Conservation (phyloP, 257 asterid species). For the Fraxinus americana region DNA sequence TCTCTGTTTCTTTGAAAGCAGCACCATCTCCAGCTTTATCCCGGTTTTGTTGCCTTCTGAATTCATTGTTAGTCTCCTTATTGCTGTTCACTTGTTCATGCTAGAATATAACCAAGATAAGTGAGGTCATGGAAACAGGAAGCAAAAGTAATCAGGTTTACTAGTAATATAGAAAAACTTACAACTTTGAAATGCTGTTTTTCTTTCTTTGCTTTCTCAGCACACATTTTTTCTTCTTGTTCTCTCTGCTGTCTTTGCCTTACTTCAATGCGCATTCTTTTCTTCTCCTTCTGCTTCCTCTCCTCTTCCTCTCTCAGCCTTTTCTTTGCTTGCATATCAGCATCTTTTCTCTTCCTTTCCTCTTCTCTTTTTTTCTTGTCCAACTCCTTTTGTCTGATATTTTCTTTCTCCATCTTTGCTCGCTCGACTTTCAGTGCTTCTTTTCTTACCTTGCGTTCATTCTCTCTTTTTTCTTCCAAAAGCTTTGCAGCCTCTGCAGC, state of each 20-base stretch:
- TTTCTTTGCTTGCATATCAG: slow-evolving; percentile 62
- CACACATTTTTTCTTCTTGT: slow-evolving; percentile 55
- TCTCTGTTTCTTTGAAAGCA: slow-evolving; percentile 43
- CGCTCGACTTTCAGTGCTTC: slow-evolving; percentile 85
- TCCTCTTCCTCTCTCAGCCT: slow-evolving; percentile 83
- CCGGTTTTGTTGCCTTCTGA: slow-evolving; percentile 39
- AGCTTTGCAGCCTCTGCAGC: slow-evolving; percentile 96
- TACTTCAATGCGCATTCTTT: slow-evolving; percentile 65
- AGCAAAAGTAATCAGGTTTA: slow-evolving; percentile 18
- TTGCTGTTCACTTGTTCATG: slow-evolving; percentile 47
- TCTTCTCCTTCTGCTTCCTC: slow-evolving; percentile 71
- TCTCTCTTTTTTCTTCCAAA: slow-evolving; percentile 63
- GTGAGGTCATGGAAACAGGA: slow-evolving; percentile 28
- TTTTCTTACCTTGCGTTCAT: slow-evolving; percentile 77
- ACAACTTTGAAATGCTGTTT: slow-evolving; percentile 41
- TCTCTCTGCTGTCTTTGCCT: slow-evolving; percentile 57
- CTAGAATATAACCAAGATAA: slow-evolving; percentile 41
- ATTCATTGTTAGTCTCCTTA: slow-evolving; percentile 42
- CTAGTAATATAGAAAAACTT: slow-evolving; percentile 17
- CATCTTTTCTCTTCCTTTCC: slow-evolving; percentile 78
- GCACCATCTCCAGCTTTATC: slow-evolving; percentile 38
- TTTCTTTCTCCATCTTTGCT: slow-evolving; percentile 72
- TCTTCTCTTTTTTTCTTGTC: slow-evolving; percentile 75
- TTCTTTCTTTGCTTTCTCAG: slow-evolving; percentile 55
- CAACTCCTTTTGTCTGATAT: slow-evolving; percentile 63